Conservation (phyloP, 495 filamentous ascomycete species). For the Extremus antarcticus region DNA sequence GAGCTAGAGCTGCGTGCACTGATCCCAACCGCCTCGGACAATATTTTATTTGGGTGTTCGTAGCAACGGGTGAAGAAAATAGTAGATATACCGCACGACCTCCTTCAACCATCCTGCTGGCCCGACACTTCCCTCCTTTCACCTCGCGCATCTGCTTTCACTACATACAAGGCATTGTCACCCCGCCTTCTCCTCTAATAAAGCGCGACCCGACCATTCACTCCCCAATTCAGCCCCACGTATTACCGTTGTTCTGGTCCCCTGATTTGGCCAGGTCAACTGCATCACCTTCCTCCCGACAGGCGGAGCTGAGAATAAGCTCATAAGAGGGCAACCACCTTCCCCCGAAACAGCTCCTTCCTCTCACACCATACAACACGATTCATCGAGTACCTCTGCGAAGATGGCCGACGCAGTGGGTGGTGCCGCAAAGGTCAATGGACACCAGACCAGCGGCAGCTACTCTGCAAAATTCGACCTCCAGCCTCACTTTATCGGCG, state of each 20-base stretch:
- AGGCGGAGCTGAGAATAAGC: background rate
- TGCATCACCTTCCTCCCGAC: background rate
- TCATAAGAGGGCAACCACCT: background rate
- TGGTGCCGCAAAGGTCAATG: conserved; percentile 17
- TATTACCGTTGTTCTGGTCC: background rate
- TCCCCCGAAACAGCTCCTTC: background rate
- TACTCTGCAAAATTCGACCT: conserved; percentile 70
- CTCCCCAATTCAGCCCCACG: background rate
- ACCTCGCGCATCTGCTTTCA: background rate
- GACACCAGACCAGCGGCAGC: conserved; percentile 42
- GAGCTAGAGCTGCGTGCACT: background rate
- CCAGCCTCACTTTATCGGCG: conserved; percentile 88
- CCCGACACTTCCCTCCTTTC: background rate
- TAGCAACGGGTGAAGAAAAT: background rate
- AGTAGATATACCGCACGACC: background rate
- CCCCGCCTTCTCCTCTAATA: background rate
- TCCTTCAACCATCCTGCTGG: too few species aligned
- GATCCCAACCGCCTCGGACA: background rate
- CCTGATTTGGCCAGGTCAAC: background rate
- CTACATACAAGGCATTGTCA: background rate
- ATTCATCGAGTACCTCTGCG: background rate
- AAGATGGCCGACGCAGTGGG: conserved; percentile 18
- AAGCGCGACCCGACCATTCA: background rate
- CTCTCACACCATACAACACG: background rate
- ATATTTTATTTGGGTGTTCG: background rate